Evolutionary conservation across 2,329 filamentous ascomycete species (phyloP), one percentile per base, ranked within the genome.

Genomic region (Ramularia collo-cygni): DNA sequence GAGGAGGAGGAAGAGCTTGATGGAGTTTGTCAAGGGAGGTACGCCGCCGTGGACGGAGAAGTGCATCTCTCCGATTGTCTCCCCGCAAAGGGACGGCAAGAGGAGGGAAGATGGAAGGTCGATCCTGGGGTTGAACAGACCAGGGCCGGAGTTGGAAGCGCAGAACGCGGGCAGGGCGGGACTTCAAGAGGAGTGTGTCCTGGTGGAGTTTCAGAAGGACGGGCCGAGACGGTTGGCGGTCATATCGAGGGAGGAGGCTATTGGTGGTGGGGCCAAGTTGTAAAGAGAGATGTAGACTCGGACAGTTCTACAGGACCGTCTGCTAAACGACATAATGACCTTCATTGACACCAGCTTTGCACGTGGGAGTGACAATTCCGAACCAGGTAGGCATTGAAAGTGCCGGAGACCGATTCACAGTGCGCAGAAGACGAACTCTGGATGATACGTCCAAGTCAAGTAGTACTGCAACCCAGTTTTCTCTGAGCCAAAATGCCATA

Each of bases 151-250:
- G 52, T 58, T 79, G 3, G 68, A 73, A 42, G 66, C 37, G 14
- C 35, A 41, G 17, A 43, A 48, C 12, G 30, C 58, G 6, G 67
- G 61, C 3, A 65, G 72, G 49, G 66, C 52, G 44, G 77, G 76
- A 0, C 64, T 76, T 16, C 60, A 50, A 17, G 74, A 79, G 37
- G 69, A 72, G 52, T 74, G 78, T 35, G 69, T 80, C 17, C 61
- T 77, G 14, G 71, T 76, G 6, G 68, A 68, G 35, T 79, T 79
- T 42, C 67, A 60, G 48, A 72, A 73, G 40, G 74, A 76, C 43
- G 74, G 73, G 13, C 74, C 75, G 15, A 64, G 74, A 46, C 65
- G 76, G 46, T 64, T 81, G 27, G 70, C 73, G 43, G 70, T 81
- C 7, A 55, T 64, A 46, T 52, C 53, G 51, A 55, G 58, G 39